Conservation (phyloP, 352 stramenopile species). For the Pythium brassicae region DNA sequence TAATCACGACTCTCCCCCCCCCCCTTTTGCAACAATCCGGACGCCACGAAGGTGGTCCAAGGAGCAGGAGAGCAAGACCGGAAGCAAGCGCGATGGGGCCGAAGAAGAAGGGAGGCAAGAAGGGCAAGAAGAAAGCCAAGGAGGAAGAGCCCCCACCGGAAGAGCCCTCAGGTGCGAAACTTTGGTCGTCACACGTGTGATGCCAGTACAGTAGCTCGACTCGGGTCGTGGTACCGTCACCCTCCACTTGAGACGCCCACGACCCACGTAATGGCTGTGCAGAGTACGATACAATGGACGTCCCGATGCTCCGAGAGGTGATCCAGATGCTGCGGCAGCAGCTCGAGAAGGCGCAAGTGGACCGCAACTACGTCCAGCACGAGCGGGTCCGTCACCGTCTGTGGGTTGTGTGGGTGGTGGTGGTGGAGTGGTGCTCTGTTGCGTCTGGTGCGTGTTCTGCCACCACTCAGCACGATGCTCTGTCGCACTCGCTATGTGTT, state of each 20-base stretch:
- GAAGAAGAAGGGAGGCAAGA: constrained; percentile 70
- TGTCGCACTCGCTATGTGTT: background rate
- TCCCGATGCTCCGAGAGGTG: constrained; percentile 91
- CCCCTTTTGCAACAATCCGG: background rate
- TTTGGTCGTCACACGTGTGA: background rate
- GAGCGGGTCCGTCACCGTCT: constrained; percentile 82
- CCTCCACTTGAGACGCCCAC: too few species aligned
- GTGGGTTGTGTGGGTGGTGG: too few species aligned
- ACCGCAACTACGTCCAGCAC: constrained; percentile 95
- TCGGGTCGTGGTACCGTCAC: too few species aligned
- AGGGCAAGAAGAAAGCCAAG: constrained; percentile 68
- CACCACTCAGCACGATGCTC: too few species aligned
- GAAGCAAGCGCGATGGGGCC: constrained; percentile 31
- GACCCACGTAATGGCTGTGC: background rate
- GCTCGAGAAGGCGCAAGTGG: constrained; percentile 86
- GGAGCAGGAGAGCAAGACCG: background rate
- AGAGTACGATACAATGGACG: constrained; percentile 93
- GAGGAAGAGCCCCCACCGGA: constrained; percentile 59
- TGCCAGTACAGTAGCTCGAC: too few species aligned
- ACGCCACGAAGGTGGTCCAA: background rate
- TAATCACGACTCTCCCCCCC: too few species aligned
- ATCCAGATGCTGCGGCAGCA: constrained; percentile 91
- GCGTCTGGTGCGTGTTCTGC: too few species aligned
- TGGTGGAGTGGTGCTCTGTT: background rate
- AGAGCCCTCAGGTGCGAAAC: constrained; percentile 57